Evolutionary conservation across 129 eudicot species (phyloP).

Genomic region (Ambrosia trifida): DNA sequence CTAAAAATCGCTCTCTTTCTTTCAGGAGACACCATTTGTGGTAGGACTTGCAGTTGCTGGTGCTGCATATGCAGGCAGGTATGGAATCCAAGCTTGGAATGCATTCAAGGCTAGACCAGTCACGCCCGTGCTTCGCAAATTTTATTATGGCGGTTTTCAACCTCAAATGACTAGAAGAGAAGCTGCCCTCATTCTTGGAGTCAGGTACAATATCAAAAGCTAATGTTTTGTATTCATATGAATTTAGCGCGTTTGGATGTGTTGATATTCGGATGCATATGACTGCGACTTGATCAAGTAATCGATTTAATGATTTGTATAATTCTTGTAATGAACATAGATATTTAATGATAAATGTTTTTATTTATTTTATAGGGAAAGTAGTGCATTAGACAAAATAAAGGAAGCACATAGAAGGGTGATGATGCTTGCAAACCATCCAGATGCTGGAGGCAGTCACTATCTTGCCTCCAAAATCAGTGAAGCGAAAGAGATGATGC

Average conservation of each 20-base stretch:
- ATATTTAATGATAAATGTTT: too few species aligned
- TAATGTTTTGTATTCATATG: background rate
- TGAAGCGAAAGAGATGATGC: constrained; percentile 67
- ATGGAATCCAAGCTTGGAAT: constrained; percentile 76
- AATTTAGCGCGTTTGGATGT: background rate
- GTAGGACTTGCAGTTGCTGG: constrained; percentile 81
- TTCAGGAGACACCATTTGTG: constrained; percentile 56
- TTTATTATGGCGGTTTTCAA: constrained; percentile 88
- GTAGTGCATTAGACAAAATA: constrained; percentile 51
- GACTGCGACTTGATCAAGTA: background rate
- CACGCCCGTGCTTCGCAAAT: constrained; percentile 54
- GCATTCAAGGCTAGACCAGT: constrained; percentile 87
- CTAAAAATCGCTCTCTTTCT: background rate
- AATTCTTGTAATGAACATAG: too few species aligned
- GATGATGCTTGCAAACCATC: constrained; percentile 89
- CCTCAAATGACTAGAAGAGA: constrained; percentile 80
- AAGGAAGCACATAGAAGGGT: constrained; percentile 71
- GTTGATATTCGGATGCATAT: background rate
- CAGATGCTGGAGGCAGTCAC: constrained; percentile 74
- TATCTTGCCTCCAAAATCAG: constrained; percentile 73
- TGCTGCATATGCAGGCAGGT: constrained; percentile 67
- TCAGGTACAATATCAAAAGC: constrained; percentile 45
- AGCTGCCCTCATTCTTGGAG: constrained; percentile 89
- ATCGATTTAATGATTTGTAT: background rate
- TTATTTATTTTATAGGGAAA: constrained; percentile 48